Evolutionary conservation across 2,329 filamentous ascomycete species (phyloP).

Genomic region (Aspergillus fumigatus): DNA sequence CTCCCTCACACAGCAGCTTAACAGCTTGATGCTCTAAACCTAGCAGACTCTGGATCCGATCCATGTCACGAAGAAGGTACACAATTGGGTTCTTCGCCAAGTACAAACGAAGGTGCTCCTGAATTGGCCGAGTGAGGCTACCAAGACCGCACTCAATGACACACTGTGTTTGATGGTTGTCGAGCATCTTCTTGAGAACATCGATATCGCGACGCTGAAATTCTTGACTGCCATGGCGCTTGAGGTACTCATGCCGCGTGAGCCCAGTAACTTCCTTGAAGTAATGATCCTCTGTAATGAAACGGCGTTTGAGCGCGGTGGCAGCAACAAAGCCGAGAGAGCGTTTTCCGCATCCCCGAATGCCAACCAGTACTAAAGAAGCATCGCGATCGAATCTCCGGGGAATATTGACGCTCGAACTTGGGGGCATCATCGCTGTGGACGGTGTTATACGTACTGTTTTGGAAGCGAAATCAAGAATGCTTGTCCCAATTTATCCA

Average conservation of each 20-base stretch:
- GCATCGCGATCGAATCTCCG: slow-evolving; percentile 35
- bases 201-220: slow-evolving; percentile 42
- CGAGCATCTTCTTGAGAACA: slow-evolving; percentile 40
- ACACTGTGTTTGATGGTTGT: slow-evolving; percentile 39
- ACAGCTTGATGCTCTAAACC: slow-evolving; percentile 42
- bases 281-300: slow-evolving; percentile 43
- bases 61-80: slow-evolving; percentile 40
- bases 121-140: slow-evolving; percentile 39
- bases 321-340: slow-evolving; percentile 42
- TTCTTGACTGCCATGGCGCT: slow-evolving; percentile 36
- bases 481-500: background rate
- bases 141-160: slow-evolving; percentile 43
- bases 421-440: slow-evolving; percentile 9
- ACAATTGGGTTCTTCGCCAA: slow-evolving; percentile 37
- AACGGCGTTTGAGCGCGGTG: slow-evolving; percentile 39
- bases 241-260: slow-evolving; percentile 40
- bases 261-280: slow-evolving; percentile 40
- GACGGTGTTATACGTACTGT: background rate
- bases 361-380: slow-evolving; percentile 40
- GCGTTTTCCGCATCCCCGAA: slow-evolving; percentile 42
- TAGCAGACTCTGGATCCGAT: slow-evolving; percentile 37
- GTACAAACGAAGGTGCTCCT: slow-evolving; percentile 38
- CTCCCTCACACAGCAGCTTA: slow-evolving; percentile 40
- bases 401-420: slow-evolving; percentile 6
- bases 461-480: background rate